Conservation (phyloP, 345 rosid genomes). For the Eucalyptus urophylla region DNA sequence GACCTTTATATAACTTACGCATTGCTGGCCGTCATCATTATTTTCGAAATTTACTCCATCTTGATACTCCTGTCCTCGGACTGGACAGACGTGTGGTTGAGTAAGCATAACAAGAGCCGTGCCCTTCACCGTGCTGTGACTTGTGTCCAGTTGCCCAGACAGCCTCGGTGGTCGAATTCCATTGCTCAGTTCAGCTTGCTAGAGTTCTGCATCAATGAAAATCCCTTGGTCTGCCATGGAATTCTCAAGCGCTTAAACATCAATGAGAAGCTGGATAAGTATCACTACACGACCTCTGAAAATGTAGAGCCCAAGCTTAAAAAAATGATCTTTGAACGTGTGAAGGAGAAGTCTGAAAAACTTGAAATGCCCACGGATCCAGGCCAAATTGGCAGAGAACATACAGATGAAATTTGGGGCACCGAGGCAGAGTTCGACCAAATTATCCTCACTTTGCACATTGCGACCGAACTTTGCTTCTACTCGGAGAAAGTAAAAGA, state of each 20-base stretch:
- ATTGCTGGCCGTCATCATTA: neutral
- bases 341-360: neutral
- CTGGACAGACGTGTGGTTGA: neutral
- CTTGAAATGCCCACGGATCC: neutral
- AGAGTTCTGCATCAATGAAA: neutral
- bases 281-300: neutral
- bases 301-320: neutral
- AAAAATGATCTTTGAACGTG: neutral
- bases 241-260: neutral
- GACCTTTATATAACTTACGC: constrained; percentile 3
- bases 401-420: neutral
- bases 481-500: neutral
- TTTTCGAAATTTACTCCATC: neutral
- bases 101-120: neutral
- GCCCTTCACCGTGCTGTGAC: neutral
- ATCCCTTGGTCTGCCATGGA: neutral
- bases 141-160: neutral
- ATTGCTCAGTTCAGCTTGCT: neutral
- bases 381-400: neutral
- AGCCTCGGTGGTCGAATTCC: neutral
- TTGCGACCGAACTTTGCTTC: neutral
- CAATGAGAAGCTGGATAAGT: neutral
- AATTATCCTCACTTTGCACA: neutral
- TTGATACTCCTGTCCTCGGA: neutral
- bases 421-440: neutral